A percentile compares a stretch with the other conserved stretches of the same genome.
Evolutionary conservation across 495 filamentous ascomycete species (phyloP).

Genomic region (Annulohypoxylon maeteangense): DNA sequence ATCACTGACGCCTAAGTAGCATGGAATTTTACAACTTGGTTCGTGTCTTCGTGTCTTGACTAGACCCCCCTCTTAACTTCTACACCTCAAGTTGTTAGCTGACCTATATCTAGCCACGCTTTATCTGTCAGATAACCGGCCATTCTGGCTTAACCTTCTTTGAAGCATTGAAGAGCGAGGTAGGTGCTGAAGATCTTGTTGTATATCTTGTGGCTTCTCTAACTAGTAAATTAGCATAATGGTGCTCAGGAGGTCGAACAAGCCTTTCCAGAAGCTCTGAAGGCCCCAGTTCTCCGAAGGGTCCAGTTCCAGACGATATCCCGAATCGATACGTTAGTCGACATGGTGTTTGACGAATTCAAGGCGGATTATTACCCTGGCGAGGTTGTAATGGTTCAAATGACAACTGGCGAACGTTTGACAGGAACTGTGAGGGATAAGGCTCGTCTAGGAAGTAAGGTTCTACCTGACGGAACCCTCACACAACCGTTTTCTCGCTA

Average conservation of each 20-base stretch:
- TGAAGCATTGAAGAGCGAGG: conserved; percentile 92
- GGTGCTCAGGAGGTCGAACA: conserved; percentile 90
- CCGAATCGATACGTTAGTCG: conserved; percentile 87
- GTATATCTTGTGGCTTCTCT: conserved; percentile 15
- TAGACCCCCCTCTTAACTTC: background rate
- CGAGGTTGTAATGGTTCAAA: conserved; percentile 80
- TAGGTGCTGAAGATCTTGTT: conserved; percentile 57
- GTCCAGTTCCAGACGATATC: conserved; percentile 93
- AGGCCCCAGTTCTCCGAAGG: conserved; percentile 86
- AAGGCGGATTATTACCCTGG: conserved; percentile 94
- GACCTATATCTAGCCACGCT: conserved; percentile 69
- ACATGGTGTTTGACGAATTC: conserved; percentile 78
- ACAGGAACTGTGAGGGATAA: conserved; percentile 88
- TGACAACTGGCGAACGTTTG: conserved; percentile 74
- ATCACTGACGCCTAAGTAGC: conserved; percentile 52
- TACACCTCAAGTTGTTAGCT: conserved; percentile 18
- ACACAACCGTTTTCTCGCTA: conserved; percentile 79
- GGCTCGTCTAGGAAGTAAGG: conserved; percentile 72
- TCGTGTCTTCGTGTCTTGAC: conserved; percentile 47
- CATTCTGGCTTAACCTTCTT: conserved; percentile 95
- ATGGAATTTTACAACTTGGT: conserved; percentile 96
- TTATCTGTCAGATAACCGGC: conserved; percentile 94
- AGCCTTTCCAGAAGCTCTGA: conserved; percentile 89
- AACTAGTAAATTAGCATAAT: conserved; percentile 68
- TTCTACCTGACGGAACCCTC: conserved; percentile 70